Conservation (phyloP, 1,284 basidiomycete species). For the Omphalotus olearius region DNA sequence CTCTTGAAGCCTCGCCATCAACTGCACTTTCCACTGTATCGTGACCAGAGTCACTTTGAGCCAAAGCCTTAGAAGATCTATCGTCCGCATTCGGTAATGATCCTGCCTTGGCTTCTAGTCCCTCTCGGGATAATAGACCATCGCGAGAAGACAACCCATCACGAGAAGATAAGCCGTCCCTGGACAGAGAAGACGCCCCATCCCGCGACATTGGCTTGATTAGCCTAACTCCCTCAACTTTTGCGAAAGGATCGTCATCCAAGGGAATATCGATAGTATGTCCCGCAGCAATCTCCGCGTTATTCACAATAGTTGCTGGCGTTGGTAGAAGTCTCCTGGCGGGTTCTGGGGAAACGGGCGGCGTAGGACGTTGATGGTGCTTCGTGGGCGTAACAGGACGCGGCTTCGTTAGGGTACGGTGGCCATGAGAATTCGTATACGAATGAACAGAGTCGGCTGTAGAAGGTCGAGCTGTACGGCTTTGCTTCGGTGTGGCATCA, state of each 20-base stretch:
- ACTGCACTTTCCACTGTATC: conserved; percentile 12
- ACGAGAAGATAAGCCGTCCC: background rate
- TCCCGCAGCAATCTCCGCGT: conserved; percentile 6
- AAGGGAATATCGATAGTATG: conserved; percentile 26
- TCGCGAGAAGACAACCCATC: background rate
- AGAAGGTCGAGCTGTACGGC: background rate
- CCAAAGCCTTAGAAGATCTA: too few relatives aligned
- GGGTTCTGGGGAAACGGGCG: conserved; percentile 20
- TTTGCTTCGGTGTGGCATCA: background rate
- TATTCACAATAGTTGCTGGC: conserved; percentile 5
- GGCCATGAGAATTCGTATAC: conserved; percentile 7
- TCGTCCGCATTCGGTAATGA: background rate
- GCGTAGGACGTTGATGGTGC: conserved; percentile 14
- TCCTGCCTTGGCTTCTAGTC: background rate
- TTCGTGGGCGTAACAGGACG: conserved; percentile 16
- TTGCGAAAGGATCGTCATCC: conserved; percentile 59
- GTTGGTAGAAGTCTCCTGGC: background rate
- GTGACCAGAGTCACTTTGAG: background rate
- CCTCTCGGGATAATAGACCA: background rate
- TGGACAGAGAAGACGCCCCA: conserved; percentile 1
- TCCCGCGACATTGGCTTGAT: conserved; percentile 24
- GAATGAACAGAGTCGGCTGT: background rate
- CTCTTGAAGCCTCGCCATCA: background rate
- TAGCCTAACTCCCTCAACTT: conserved; percentile 43
- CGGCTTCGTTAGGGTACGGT: conserved; percentile 19